Base-by-base conservation (phyloP, 371 early-diverging fungal species). In the Fennellomyces sp. region DNA sequence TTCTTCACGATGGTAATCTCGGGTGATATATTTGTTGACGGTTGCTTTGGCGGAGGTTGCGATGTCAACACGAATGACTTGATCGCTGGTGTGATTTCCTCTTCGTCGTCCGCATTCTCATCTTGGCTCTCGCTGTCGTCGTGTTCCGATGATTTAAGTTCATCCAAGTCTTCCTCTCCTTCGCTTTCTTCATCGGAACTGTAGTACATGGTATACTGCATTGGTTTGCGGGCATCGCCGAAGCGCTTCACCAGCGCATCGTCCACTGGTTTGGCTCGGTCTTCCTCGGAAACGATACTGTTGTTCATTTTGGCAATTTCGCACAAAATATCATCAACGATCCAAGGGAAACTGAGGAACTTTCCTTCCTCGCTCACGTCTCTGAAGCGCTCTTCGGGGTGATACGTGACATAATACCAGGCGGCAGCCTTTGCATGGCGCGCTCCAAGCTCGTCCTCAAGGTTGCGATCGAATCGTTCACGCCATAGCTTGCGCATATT, bases 331-430 rank as follows among this genome's bases (percentile, higher is more conserved):
- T 83, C 79, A 52, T 76, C 65, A 1, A 83, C 65, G 10, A 81
- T 55, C 91, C 91, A 91, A n/a, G 86, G 84, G 57, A 91, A 91
- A 23, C 87, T 81, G 17, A 87, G 61, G 30, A 74, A 72, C 3
- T 47, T 56, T 0, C 66, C 70, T 39, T 72, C 68, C 1, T 61
- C 17, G 6, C 68, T 64, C 3, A 45, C 17, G 5, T 65, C 69
- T 5, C 65, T 28, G 1, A 39, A 29, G 11, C 76, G 64, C 50
- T 72, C 73, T 8, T 56, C 53, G 0, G 77, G 73, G 38, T 88
- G 81, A 60, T 92, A 92, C 0, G 88, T 82, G 8, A 85, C 89
- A 51, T 86, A 87, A 52, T 92, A 90, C 92, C 92, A 92, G 0
- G 91, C 90, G 0, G 84, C 84, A 0, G 91, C 92, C 60, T 90